Conservation (phyloP, 202 grass and related monocot species). For the Thinopyrum obtusiflorum region DNA sequence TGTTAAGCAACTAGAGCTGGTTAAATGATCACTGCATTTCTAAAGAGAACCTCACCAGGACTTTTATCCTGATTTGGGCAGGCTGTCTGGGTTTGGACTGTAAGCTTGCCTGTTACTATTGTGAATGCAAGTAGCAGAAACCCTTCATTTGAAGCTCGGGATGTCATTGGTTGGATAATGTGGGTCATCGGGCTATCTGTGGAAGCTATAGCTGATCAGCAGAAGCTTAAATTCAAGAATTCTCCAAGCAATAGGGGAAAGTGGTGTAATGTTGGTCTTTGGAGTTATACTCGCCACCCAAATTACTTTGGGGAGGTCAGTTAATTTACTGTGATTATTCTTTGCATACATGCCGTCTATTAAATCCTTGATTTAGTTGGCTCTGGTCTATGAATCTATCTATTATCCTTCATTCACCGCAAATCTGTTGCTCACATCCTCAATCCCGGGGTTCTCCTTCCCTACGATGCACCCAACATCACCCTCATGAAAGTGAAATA, state of each 20-base stretch:
- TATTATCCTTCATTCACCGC: not conserved
- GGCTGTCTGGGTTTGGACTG: slow-evolving; percentile 93
- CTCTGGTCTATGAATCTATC: not conserved
- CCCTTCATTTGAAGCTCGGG: slow-evolving; percentile 64
- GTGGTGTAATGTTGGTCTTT: slow-evolving; percentile 81
- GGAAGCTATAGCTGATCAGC: slow-evolving; percentile 83
- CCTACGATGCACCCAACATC: not conserved
- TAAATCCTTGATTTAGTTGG: not conserved
- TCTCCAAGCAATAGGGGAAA: slow-evolving; percentile 66
- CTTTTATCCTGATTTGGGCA: slow-evolving; percentile 32
- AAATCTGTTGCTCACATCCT: not conserved
- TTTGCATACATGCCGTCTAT: not conserved
- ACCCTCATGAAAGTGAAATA: not conserved
- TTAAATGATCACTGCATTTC: not conserved
- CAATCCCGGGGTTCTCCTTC: not conserved
- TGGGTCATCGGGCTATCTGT: slow-evolving; percentile 61
- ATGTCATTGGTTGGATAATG: slow-evolving; percentile 97
- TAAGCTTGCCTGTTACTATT: slow-evolving; percentile 90
- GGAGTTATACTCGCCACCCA: slow-evolving; percentile 93
- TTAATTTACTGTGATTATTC: slow-evolving; percentile 19
- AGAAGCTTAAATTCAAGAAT: slow-evolving; percentile 93
- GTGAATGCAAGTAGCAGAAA: slow-evolving; percentile 76
- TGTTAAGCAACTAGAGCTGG: slow-evolving; percentile 15
- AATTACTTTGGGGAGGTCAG: slow-evolving; percentile 98
- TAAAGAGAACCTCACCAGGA: slow-evolving; percentile 2